A percentile compares a stretch with the other conserved stretches of the same genome.
phyloP scores from a whole-genome alignment of 2,329 filamentous ascomycete species.

The Beauveria brongniartii region DNA sequence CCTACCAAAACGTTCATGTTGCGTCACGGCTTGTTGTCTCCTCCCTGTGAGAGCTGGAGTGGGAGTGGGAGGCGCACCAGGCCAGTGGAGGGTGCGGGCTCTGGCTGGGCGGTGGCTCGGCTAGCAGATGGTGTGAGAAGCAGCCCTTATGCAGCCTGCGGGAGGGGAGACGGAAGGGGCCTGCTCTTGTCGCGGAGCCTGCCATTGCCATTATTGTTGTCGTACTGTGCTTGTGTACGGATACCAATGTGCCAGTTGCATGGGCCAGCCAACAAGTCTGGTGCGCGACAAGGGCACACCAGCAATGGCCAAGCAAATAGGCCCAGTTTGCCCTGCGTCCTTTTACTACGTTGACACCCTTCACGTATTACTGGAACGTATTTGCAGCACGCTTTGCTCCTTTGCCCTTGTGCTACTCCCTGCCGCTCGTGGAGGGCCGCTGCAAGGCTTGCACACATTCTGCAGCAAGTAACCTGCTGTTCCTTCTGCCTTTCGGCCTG shows the following conservation, averaged over 20 bases:
- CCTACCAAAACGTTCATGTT: constrained; percentile 7
- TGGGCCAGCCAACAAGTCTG: constrained; percentile 4
- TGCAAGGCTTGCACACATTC: neutral
- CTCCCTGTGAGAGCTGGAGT: neutral
- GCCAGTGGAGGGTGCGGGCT: neutral
- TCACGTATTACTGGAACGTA: neutral
- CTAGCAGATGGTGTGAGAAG: constrained; percentile 7
- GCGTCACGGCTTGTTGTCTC: constrained; percentile 10
- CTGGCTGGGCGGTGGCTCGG: constrained; percentile 2
- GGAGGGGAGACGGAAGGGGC: constrained; percentile 6
- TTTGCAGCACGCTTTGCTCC: neutral
- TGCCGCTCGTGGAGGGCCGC: neutral
- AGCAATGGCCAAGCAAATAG: neutral
- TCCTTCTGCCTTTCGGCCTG: neutral
- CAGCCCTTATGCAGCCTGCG: constrained; percentile 4
- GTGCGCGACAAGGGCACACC: neutral
- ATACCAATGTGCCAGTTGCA: neutral
- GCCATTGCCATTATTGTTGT: neutral
- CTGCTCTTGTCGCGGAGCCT: neutral
- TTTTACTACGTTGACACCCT: constrained; percentile 3
- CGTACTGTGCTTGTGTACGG: neutral
- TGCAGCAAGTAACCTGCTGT: neutral
- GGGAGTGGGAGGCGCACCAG: neutral
- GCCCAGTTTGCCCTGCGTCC: neutral
- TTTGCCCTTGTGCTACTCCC: constrained; percentile 1